These are phyloP conservation scores for Bipolaris sorokiniana DNA, from an alignment of 2,329 filamentous ascomycete genomes.

Conservation along the genomic window DNA sequence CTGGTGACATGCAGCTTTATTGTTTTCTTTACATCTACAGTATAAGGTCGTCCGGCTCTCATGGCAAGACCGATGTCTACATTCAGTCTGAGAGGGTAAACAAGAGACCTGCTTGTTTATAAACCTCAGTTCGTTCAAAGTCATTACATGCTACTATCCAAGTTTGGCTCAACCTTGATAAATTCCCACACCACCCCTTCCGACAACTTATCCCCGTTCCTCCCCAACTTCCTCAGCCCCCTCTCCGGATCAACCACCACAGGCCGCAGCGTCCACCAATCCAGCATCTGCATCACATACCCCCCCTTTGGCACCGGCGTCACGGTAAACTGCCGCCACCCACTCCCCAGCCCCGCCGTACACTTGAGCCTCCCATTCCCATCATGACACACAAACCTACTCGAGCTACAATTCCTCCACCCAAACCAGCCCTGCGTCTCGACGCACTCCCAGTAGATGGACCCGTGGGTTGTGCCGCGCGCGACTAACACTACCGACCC, in stretches of 20 bases:
- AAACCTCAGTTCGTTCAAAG: too few relatives aligned
- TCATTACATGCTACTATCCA: neutral
- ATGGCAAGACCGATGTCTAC: too few relatives aligned
- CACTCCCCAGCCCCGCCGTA: slow-evolving; percentile 1
- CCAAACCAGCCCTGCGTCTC: slow-evolving; percentile 18
- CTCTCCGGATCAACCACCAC: slow-evolving; percentile 11
- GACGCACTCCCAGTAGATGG: slow-evolving; percentile 14
- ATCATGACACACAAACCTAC: slow-evolving; percentile 13
- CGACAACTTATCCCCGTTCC: slow-evolving; percentile 14
- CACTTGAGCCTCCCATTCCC: slow-evolving; percentile 12
- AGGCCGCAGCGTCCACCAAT: slow-evolving; percentile 18
- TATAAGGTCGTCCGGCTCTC: too few relatives aligned
- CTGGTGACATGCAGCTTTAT: too few relatives aligned
- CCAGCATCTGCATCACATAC: slow-evolving; percentile 22
- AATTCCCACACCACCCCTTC: slow-evolving; percentile 19
- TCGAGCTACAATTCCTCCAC: slow-evolving; percentile 7
- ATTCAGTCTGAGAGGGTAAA: too few relatives aligned
- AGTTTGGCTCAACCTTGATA: neutral
- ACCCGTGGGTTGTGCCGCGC: slow-evolving; percentile 2
- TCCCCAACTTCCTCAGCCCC: slow-evolving; percentile 8
- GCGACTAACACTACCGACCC: slow-evolving; percentile 13
- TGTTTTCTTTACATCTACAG: too few relatives aligned
- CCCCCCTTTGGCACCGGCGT: slow-evolving; percentile 16
- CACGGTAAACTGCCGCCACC: slow-evolving; percentile 12
- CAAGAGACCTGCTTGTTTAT: too few relatives aligned